Evolutionary conservation across 768 basidiomycete genomes (phyloP).

Genomic region (Tricholoma hemisulphureum): DNA sequence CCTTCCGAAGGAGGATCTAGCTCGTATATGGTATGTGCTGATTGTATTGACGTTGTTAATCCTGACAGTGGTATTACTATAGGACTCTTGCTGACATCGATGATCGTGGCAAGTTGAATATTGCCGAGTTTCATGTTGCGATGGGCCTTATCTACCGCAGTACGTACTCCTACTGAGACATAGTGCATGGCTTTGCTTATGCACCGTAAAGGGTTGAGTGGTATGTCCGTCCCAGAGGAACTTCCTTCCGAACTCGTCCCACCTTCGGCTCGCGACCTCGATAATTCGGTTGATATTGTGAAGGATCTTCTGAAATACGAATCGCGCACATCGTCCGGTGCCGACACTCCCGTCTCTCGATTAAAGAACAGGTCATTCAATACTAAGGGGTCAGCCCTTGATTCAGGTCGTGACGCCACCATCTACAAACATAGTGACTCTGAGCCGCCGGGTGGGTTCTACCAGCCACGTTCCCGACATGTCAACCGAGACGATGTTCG

Average conservation of each 20-base stretch:
- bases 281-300: conserved; percentile 84
- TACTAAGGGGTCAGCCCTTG: conserved; percentile 47
- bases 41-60: neutral
- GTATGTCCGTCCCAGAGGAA: conserved; percentile 82
- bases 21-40: conserved; percentile 80
- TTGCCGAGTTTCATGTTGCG: conserved; percentile 96
- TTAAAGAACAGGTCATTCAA: conserved; percentile 74
- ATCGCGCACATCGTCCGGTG: conserved; percentile 58
- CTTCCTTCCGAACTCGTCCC: conserved; percentile 90
- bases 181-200: conserved; percentile 2
- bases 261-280: conserved; percentile 87
- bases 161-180: conserved; percentile 41
- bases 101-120: conserved; percentile 92
- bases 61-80: conserved; percentile 4
- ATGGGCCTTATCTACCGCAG: conserved; percentile 98
- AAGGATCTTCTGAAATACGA: conserved; percentile 88
- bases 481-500: conserved; percentile 82
- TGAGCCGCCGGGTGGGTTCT: conserved; percentile 60
- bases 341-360: conserved; percentile 56
- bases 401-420: conserved; percentile 78
- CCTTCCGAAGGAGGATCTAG: conserved; percentile 83
- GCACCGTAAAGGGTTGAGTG: conserved; percentile 72
- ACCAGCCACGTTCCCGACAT: conserved; percentile 80
- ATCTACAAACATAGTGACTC: conserved; percentile 83
- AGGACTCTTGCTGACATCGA: conserved; percentile 93